These are phyloP conservation scores for Podila verticillata DNA, from an alignment of 192 early-diverging fungal species.

Conservation along the genomic window DNA sequence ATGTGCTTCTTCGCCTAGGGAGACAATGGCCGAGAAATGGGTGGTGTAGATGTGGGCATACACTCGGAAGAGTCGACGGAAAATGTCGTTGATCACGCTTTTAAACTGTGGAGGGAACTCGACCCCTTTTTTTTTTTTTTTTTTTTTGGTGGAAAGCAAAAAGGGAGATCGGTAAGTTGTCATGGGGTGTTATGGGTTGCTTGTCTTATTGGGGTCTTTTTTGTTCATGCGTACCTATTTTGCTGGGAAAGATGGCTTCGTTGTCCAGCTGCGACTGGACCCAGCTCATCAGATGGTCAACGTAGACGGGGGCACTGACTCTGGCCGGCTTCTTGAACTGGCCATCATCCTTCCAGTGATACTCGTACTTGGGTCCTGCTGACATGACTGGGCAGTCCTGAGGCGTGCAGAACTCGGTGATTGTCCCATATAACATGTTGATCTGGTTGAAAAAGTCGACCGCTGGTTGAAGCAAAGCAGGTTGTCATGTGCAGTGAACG, in stretches of 20 bases:
- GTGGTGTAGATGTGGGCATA: slow-evolving; percentile 95
- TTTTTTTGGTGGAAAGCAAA: neutral
- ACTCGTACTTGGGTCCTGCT: slow-evolving; percentile 86
- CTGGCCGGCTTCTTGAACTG: slow-evolving; percentile 88
- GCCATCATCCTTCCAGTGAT: slow-evolving; percentile 87
- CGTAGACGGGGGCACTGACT: slow-evolving; percentile 90
- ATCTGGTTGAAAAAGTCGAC: slow-evolving; percentile 98
- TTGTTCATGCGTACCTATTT: slow-evolving; percentile 60
- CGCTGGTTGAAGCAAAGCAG: slow-evolving; percentile 31
- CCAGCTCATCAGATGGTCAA: slow-evolving; percentile 87
- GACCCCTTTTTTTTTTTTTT: slow-evolving; percentile 38
- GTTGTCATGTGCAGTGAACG: neutral
- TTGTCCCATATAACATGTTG: slow-evolving; percentile 91
- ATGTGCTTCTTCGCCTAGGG: slow-evolving; percentile 85
- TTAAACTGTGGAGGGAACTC: slow-evolving; percentile 83
- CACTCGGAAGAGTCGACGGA: slow-evolving; percentile 89
- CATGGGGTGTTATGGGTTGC: no score
- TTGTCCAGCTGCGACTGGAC: slow-evolving; percentile 87
- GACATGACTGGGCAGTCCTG: slow-evolving; percentile 91
- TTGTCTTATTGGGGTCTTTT: no score
- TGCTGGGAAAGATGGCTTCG: slow-evolving; percentile 87
- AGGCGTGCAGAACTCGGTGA: slow-evolving; percentile 89
- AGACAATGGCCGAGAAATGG: slow-evolving; percentile 80
- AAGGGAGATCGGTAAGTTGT: neutral
- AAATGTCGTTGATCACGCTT: slow-evolving; percentile 74